phyloP scores from a whole-genome alignment of 306 rosid genomes.

The Vigna reflexopilosa region DNA sequence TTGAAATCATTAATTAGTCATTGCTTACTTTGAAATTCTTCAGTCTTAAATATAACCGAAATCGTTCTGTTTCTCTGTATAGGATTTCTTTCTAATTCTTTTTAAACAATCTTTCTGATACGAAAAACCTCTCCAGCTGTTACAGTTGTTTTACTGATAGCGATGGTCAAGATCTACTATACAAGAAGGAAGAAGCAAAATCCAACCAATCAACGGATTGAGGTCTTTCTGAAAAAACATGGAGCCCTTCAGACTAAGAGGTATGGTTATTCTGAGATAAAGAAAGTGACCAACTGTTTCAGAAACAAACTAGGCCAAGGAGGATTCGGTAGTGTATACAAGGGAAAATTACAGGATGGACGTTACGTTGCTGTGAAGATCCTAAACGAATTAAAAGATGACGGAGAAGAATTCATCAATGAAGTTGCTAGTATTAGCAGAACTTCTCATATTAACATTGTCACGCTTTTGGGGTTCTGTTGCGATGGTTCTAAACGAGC shows the following conservation, averaged over 20 bases:
- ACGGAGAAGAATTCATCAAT: conserved; percentile 51
- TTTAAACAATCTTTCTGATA: background rate
- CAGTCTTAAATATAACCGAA: background rate
- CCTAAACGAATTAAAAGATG: conserved; percentile 37
- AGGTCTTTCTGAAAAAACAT: conserved; percentile 29
- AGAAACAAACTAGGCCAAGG: conserved; percentile 51
- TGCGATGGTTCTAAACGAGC: conserved; percentile 44
- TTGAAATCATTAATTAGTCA: background rate
- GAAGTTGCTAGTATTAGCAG: conserved; percentile 45
- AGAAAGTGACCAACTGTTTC: conserved; percentile 46
- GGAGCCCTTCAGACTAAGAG: conserved; percentile 38
- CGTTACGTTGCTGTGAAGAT: conserved; percentile 51
- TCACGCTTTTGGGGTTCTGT: conserved; percentile 35
- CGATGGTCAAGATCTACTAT: background rate
- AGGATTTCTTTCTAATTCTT: background rate
- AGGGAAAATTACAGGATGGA: conserved; percentile 46
- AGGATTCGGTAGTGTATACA: conserved; percentile 44
- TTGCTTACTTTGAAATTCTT: background rate
- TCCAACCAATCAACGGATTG: background rate
- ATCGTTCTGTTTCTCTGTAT: too few relatives aligned
- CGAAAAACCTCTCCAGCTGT: background rate
- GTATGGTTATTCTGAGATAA: conserved; percentile 41
- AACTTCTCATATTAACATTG: conserved; percentile 50
- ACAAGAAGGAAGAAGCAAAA: conserved; percentile 22
- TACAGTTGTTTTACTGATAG: conserved; percentile 4